phyloP scores from a whole-genome alignment of 352 stramenopile genomes.

The Salisapilia sapeloensis region DNA sequence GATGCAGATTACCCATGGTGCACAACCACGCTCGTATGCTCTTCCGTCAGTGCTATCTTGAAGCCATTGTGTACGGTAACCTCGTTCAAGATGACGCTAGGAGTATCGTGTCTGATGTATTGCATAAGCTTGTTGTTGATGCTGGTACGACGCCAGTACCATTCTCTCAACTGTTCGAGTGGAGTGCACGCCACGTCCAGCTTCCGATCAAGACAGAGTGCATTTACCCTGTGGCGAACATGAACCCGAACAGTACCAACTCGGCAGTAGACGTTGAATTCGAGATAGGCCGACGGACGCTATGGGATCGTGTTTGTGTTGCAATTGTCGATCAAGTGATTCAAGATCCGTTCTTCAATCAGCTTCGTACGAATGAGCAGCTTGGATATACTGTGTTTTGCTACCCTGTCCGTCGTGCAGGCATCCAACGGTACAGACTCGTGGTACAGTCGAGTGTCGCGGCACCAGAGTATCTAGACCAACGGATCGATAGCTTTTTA shows the following conservation, averaged over 20 bases:
- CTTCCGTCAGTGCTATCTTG: conserved; percentile 16
- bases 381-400: conserved; percentile 59
- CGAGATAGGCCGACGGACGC: conserved; percentile 25
- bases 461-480: conserved; percentile 37
- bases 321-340: conserved; percentile 42
- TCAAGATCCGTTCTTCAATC: conserved; percentile 38
- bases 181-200: conserved; percentile 10
- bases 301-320: conserved; percentile 15
- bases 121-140: no score
- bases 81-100: conserved; percentile 11
- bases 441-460: conserved; percentile 65
- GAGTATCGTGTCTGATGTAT: conserved; percentile 10
- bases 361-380: conserved; percentile 46
- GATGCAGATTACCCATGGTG: conserved; percentile 7
- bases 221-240: conserved; percentile 12
- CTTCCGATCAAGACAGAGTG: conserved; percentile 9
- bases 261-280: conserved; percentile 29
- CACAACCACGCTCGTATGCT: conserved; percentile 14
- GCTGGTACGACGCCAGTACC: conserved; percentile 5
- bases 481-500: conserved; percentile 46
- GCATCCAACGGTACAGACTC: conserved; percentile 45
- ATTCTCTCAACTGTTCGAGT: conserved; percentile 10
- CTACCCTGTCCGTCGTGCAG: conserved; percentile 17
- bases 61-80: conserved; percentile 37
- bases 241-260: conserved; percentile 38